Conservation (phyloP, 2,329 filamentous ascomycete genomes). For the Grosmannia penicillata region DNA sequence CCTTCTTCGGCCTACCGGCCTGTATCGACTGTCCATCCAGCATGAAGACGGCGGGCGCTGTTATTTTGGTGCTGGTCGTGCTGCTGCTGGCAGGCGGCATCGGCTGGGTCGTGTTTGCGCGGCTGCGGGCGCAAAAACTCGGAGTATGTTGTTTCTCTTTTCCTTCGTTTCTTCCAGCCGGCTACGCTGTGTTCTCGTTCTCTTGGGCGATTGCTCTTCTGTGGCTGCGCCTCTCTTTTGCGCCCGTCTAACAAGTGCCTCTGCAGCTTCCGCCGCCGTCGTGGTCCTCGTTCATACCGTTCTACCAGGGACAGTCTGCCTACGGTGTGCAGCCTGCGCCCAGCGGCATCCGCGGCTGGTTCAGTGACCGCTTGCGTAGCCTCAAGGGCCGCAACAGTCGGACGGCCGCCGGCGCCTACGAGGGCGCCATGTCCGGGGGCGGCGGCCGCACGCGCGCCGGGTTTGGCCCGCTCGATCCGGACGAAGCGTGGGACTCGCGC, state of each 20-base stretch:
- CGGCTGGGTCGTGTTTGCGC: conserved; percentile 57
- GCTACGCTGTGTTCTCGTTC: background rate
- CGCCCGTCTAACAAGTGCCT: background rate
- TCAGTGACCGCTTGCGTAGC: conserved; percentile 49
- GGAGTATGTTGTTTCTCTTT: conserved; percentile 39
- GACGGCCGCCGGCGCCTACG: conserved; percentile 57
- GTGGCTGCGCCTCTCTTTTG: background rate
- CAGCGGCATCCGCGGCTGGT: conserved; percentile 56
- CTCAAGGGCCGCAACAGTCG: conserved; percentile 48
- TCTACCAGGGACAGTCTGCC: conserved; percentile 32
- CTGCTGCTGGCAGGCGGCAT: conserved; percentile 39
- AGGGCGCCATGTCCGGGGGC: conserved; percentile 29
- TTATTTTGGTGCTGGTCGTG: conserved; percentile 59
- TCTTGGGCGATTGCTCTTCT: background rate
- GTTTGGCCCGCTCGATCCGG: conserved; percentile 53
- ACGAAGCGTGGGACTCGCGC: conserved; percentile 73
- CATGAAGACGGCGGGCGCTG: conserved; percentile 48
- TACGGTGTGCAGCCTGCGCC: conserved; percentile 38
- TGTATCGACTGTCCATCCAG: conserved; percentile 11
- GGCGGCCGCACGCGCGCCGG: conserved; percentile 19
- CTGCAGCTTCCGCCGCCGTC: conserved; percentile 53
- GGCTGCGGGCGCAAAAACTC: conserved; percentile 56
- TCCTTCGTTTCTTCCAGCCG: background rate
- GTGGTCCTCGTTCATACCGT: conserved; percentile 56
- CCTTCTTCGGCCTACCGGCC: background rate